Conservation (phyloP, 2,329 filamentous ascomycete genomes). For the Sclerotinia glacialis region DNA sequence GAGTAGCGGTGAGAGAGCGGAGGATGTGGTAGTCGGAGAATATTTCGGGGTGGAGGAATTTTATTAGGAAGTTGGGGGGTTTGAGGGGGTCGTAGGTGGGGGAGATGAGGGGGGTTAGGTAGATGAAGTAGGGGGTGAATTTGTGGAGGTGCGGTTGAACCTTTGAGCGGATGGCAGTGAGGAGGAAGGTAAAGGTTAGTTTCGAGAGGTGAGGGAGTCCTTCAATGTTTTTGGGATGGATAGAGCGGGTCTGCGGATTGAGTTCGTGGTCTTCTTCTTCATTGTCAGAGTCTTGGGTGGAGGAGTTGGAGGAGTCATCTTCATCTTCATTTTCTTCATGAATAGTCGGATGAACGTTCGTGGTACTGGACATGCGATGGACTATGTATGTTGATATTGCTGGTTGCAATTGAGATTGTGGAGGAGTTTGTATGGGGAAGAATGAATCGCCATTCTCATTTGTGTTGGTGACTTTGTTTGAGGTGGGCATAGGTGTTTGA, state of each 20-base stretch:
- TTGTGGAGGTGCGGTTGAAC: neutral
- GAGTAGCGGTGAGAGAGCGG: constrained; percentile 40
- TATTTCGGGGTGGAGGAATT: constrained; percentile 58
- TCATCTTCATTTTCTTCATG: neutral
- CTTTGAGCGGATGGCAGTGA: neutral
- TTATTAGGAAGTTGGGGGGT: constrained; percentile 46
- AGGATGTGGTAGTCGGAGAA: constrained; percentile 55
- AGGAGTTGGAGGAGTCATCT: neutral
- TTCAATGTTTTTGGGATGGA: constrained; percentile 8
- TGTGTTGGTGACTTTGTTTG: constrained; percentile 35
- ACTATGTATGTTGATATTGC: constrained; percentile 4
- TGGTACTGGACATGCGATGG: neutral
- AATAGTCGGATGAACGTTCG: neutral
- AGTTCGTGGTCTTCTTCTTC: constrained; percentile 12
- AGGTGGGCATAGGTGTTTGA: constrained; percentile 24
- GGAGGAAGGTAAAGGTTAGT: constrained; percentile 20
- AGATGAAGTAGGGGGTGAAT: constrained; percentile 1
- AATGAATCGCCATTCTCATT: constrained; percentile 2
- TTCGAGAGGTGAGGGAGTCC: constrained; percentile 20
- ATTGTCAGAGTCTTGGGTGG: neutral
- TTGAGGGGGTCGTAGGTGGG: constrained; percentile 37
- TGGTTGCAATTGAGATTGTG: neutral
- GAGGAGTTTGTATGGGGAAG: neutral
- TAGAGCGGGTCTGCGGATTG: neutral
- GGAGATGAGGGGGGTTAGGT: constrained; percentile 27